A percentile compares a stretch with the other conserved stretches of the same genome.
Evolutionary conservation across 306 rosid genomes (phyloP).

Genomic region (Acacia melanoxylon): DNA sequence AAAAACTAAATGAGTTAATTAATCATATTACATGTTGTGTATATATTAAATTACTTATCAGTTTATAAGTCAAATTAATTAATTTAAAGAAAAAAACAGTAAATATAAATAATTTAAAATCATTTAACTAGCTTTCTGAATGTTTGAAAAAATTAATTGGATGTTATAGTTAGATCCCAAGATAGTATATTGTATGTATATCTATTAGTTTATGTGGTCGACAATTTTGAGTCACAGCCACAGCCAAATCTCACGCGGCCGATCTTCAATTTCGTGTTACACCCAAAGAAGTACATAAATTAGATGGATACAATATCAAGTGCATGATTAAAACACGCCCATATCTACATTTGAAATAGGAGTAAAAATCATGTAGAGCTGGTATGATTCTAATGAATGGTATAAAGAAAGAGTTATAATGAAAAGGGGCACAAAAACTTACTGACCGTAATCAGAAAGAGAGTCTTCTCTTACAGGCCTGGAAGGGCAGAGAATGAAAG

Average conservation of each 20-base stretch:
- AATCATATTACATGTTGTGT: too few species aligned
- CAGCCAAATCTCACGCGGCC: neutral
- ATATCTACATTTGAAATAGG: neutral
- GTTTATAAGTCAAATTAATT: too few species aligned
- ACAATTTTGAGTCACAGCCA: neutral
- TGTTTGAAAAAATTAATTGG: too few species aligned
- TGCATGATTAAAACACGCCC: neutral
- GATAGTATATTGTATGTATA: too few species aligned
- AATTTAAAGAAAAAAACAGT: too few species aligned
- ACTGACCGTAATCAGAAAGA: conserved; percentile 44
- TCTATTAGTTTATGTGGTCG: neutral
- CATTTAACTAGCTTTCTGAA: too few species aligned
- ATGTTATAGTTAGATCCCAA: too few species aligned
- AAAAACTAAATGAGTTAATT: too few species aligned
- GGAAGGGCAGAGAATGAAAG: conserved; percentile 53
- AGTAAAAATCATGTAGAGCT: neutral
- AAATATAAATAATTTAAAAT: too few species aligned
- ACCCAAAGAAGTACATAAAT: neutral
- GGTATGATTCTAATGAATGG: neutral
- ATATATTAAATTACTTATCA: too few species aligned
- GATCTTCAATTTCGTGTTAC: neutral
- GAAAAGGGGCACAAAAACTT: neutral
- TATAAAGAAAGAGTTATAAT: neutral
- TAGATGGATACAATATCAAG: neutral
- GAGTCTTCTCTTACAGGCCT: conserved; percentile 82